Evolutionary conservation across 176 grass and related monocot genomes (phyloP).

Genomic region (Zea mays): Zm-B73-REFERENCE-NAM-5.0 NC_050099.1:41582001-41582500

Average conservation of each 20-base stretch:
- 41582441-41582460: too few relatives aligned
- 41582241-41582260: background rate
- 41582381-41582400: too few relatives aligned
- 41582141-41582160: background rate
- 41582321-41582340: too few relatives aligned
- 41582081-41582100: background rate
- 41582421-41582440: too few relatives aligned
- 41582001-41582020: constrained; percentile 74
- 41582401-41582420: too few relatives aligned
- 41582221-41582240: background rate
- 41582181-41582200: background rate
- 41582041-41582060: constrained; percentile 40
- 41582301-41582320: background rate
- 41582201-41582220: too few relatives aligned
- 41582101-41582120: background rate
- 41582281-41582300: background rate
- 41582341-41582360: too few relatives aligned
- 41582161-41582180: background rate
- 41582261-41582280: background rate
- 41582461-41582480: too few relatives aligned
- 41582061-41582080: background rate
- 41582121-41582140: background rate
- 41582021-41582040: constrained; percentile 77
- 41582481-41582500: constrained; percentile 10
- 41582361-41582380: too few relatives aligned